Evolutionary conservation across 352 stramenopile genomes (phyloP), one percentile per base, ranked within the genome.

Genomic region (Phytophthora tubulina): DNA sequence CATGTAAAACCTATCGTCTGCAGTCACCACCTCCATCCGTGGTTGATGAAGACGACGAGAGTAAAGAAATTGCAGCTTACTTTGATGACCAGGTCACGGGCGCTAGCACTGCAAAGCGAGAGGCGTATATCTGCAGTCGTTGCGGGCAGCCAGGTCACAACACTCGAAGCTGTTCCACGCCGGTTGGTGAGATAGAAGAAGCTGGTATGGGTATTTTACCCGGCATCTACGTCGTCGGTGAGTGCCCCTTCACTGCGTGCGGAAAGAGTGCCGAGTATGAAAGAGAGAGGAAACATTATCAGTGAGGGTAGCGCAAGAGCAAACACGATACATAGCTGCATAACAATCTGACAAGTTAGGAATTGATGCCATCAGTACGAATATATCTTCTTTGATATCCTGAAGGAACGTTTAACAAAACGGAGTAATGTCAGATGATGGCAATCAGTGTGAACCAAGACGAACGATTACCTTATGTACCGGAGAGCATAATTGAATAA

Each of bases 371-470:
- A 44, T n/a, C 38, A 14, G 38, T 15, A 44, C 15, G 38, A 44
- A 14, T n/a, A 44, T 44, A 44, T 11, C 4, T n/a, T 44, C 42
- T 50, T 50, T 31, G 13, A 50, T 50, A 50, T 32, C 15, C 44
- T 50, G 6, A 15, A 50, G n/a, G 44, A 50, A 50, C 17, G 15
- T 50, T 32, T 50, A 50, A 32, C 44, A 50, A 32, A 3, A 50
- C 44, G n/a, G n/a, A 50, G 44, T 50, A 32, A 32, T 17, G 44
- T 50, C 6, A 50, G 44, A 50, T 15, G 44, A 50, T 31, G 44
- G 17, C n/a, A 50, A 50, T 14, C 38, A 44, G 4, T 44, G 38
- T 44, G 44, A 50, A 50, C n/a, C n/a, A 32, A 50, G 9, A 14
- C 15, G 5, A 44, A 44, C 38, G 38, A 44, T 44, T 17, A 50